phyloP scores from a whole-genome alignment of 164 flowering plant species.

The Stephania cephalantha region DNA sequence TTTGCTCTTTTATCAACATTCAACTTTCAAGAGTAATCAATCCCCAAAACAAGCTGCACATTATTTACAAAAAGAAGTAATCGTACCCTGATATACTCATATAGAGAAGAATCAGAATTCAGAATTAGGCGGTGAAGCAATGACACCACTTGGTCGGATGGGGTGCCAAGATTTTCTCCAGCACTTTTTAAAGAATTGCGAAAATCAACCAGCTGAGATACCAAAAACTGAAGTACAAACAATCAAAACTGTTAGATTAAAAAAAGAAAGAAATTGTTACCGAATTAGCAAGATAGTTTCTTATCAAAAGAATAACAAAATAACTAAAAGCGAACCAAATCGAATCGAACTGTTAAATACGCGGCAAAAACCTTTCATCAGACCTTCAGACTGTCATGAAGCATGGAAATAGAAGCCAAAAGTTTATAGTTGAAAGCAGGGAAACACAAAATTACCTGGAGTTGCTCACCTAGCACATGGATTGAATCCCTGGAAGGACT shows the following conservation, averaged over 20 bases:
- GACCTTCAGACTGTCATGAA: background rate
- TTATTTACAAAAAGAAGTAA: background rate
- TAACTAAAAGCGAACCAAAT: background rate
- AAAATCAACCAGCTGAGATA: slow-evolving; percentile 75
- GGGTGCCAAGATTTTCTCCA: slow-evolving; percentile 20
- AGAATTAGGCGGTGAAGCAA: slow-evolving; percentile 64
- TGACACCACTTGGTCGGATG: slow-evolving; percentile 43
- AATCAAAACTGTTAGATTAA: background rate
- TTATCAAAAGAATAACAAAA: background rate
- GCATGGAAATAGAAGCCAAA: background rate
- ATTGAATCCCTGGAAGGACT: slow-evolving; percentile 37
- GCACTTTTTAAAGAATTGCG: slow-evolving; percentile 44
- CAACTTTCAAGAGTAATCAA: background rate
- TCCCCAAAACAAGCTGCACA: background rate
- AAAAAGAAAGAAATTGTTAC: background rate
- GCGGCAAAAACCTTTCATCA: no score
- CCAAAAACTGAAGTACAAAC: slow-evolving; percentile 54
- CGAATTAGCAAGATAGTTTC: background rate
- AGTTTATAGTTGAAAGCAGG: no score
- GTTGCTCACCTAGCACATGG: slow-evolving; percentile 68
- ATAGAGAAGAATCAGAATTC: slow-evolving; percentile 63
- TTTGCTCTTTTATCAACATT: background rate
- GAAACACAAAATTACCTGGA: slow-evolving; percentile 44
- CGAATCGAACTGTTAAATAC: no score
- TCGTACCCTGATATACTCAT: slow-evolving; percentile 63